These are phyloP conservation scores for Pythium aquatile DNA, from an alignment of 352 stramenopile genomes.

Conservation along the genomic window DNA sequence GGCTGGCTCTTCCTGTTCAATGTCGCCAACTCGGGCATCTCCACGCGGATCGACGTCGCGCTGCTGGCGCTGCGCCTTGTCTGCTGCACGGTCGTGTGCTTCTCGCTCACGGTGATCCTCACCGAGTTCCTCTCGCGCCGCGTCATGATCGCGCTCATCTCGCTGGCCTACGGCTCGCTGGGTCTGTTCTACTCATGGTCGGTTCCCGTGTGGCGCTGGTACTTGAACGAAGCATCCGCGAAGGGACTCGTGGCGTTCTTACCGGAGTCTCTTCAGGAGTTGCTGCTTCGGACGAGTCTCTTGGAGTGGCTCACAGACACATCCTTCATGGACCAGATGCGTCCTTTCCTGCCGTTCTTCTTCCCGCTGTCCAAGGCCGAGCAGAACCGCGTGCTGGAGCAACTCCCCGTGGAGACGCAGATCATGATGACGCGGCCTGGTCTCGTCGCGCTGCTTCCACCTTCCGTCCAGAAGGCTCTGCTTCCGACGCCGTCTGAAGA, in stretches of 20 bases:
- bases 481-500: slow-evolving; percentile 28
- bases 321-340: slow-evolving; percentile 64
- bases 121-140: slow-evolving; percentile 74
- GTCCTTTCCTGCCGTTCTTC: slow-evolving; percentile 74
- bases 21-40: slow-evolving; percentile 54
- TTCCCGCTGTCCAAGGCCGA: slow-evolving; percentile 64
- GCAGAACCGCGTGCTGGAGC: slow-evolving; percentile 66
- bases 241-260: slow-evolving; percentile 67
- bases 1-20: slow-evolving; percentile 69
- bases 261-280: slow-evolving; percentile 48
- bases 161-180: slow-evolving; percentile 58
- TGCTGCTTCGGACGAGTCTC: slow-evolving; percentile 72
- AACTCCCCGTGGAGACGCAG: slow-evolving; percentile 66
- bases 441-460: slow-evolving; percentile 60
- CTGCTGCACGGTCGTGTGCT: slow-evolving; percentile 62
- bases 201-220: slow-evolving; percentile 77
- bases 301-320: slow-evolving; percentile 84
- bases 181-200: slow-evolving; percentile 80
- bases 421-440: slow-evolving; percentile 71
- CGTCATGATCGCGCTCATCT: slow-evolving; percentile 67
- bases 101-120: slow-evolving; percentile 70
- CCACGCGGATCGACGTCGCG: slow-evolving; percentile 46
- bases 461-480: slow-evolving; percentile 54
- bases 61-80: slow-evolving; percentile 58
- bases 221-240: slow-evolving; percentile 48